Percentiles rank a stretch among this genome's conserved stretches.
phyloP scores from a whole-genome alignment of 2,329 filamentous ascomycete species.

The Hymenoscyphus salicellus region DNA sequence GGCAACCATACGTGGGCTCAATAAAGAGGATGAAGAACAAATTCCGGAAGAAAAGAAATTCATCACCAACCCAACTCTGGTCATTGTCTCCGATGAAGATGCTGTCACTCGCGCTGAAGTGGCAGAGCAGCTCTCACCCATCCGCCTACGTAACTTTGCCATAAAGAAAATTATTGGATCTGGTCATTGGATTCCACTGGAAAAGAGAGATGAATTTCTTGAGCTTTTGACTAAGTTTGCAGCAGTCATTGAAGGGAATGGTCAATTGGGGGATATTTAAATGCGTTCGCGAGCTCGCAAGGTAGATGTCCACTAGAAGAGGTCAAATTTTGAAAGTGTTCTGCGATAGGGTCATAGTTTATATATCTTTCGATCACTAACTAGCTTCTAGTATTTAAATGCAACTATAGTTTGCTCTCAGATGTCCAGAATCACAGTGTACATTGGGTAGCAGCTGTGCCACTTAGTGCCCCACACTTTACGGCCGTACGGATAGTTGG shows the following conservation, averaged over 20 bases:
- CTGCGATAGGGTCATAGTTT: too few relatives aligned
- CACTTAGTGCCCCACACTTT: too few relatives aligned
- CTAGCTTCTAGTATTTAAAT: too few relatives aligned
- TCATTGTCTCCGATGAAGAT: conserved; percentile 5
- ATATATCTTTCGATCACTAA: too few relatives aligned
- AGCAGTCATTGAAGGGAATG: not conserved
- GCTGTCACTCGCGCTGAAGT: not conserved
- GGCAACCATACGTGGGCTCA: not conserved
- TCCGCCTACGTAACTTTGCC: not conserved
- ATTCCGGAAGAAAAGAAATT: not conserved
- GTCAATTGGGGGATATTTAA: not conserved
- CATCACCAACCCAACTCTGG: conserved; percentile 1
- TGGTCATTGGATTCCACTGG: conserved; percentile 6
- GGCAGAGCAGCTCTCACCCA: not conserved
- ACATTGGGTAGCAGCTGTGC: too few relatives aligned
- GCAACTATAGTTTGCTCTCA: too few relatives aligned
- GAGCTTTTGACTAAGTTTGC: conserved; percentile 2
- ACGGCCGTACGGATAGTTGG: too few relatives aligned
- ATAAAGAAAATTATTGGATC: conserved; percentile 4
- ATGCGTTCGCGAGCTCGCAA: too few relatives aligned
- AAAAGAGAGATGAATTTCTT: not conserved
- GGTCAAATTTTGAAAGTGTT: too few relatives aligned
- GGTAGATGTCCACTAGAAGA: too few relatives aligned
- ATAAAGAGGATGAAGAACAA: not conserved
- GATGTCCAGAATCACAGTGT: too few relatives aligned